Evolutionary conservation across 441 rosid species (phyloP), one percentile per base, ranked within the genome.

Genomic region (Iberis amara): DNA sequence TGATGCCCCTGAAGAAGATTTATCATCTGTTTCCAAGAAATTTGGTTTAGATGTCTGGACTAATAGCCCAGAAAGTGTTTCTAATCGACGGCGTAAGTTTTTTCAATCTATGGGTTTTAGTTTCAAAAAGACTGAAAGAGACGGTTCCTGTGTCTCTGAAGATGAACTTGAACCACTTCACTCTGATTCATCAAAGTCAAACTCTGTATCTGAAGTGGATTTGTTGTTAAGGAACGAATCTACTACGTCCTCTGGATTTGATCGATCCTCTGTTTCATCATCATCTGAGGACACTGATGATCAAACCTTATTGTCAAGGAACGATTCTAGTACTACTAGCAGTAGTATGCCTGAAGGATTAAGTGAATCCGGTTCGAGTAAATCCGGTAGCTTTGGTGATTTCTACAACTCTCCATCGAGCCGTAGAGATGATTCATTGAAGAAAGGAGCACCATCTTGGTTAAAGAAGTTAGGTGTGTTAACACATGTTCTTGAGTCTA

Each of bases 381-480:
- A 65, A 6, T 66, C 77, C 11, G 37, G 69, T 33, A 53, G 75
- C 59, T 38, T 15, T 50, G 13, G 69, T 2, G 42, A 33, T 46
- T 35, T 41, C 6, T 30, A 41, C 7, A 39, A 8, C 23, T 45
- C 26, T 41, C 72, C 18, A 21, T 51, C 58, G 59, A 76, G 48
- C 0, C 44, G 6, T 38, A 53, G 47, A 11, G 55, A 36, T 5
- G 62, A 57, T 27, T 32, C 55, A n/a, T 8, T 63, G 11, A 68
- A 26, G 14, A 71, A 64, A 51, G 51, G 50, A 56, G 72, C 33
- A 62, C 69, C 6, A 66, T 66, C 70, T 48, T 46, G 14, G 76
- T 60, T 71, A 61, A 57, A 83, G 71, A 77, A 62, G 86, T 14
- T 59, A 13, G 73, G 79, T 55, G 70, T 59, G 8, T 33, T 60